These are phyloP conservation scores for Solanum piurae DNA, from an alignment of 257 asterid genomes.

Conservation along the genomic window DNA sequence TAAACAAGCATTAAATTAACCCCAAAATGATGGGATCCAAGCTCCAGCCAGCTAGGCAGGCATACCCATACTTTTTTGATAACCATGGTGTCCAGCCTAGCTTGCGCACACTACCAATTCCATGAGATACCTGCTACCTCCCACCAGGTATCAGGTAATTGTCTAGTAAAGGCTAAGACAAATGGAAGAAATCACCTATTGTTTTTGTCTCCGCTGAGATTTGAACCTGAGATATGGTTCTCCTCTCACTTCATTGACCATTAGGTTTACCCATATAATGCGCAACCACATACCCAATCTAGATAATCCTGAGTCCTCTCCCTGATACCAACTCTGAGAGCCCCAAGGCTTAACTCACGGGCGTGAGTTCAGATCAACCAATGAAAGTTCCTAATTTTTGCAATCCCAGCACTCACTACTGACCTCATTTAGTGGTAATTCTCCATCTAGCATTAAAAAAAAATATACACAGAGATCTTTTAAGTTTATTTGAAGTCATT, in stretches of 20 bases:
- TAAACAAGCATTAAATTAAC: neutral
- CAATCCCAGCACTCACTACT: neutral
- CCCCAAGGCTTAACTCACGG: neutral
- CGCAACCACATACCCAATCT: neutral
- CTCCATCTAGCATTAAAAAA: neutral
- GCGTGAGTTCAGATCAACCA: neutral
- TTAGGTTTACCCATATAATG: neutral
- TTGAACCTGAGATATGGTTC: neutral
- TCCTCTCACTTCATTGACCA: neutral
- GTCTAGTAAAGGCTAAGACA: neutral
- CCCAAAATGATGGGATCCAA: neutral
- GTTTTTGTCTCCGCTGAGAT: neutral
- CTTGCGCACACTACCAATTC: neutral
- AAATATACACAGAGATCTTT: neutral
- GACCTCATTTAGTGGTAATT: neutral
- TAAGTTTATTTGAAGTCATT: neutral
- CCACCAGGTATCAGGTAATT: neutral
- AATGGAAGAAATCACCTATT: neutral
- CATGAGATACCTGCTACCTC: neutral
- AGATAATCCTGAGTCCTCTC: neutral
- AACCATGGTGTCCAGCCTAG: neutral
- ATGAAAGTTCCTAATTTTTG: neutral
- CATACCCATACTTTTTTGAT: neutral
- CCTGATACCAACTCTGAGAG: neutral
- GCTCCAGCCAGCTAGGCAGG: neutral